A percentile compares a stretch with the other conserved stretches of the same genome.
Conservation (phyloP, 352 stramenopile species). For the Phytopythium cucurbitacearum region DNA sequence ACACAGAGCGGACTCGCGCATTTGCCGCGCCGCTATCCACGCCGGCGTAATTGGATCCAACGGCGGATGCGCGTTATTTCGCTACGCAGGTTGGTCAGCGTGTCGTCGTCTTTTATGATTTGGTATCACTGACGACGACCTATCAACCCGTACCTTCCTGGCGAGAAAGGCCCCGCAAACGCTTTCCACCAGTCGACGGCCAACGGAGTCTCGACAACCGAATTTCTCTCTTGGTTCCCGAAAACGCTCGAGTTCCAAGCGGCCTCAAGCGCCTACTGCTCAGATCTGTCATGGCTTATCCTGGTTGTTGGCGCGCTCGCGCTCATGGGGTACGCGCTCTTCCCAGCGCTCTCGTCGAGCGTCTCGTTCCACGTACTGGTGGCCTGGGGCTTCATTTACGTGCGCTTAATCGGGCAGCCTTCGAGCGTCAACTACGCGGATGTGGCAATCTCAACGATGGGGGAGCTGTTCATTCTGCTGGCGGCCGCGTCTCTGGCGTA, state of each 20-base stretch:
- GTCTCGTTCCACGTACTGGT: conserved; percentile 56
- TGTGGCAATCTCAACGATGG: conserved; percentile 45
- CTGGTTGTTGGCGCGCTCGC: conserved; percentile 31
- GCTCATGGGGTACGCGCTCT: conserved; percentile 40
- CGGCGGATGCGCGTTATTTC: conserved; percentile 64
- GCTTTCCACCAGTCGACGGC: conserved; percentile 39
- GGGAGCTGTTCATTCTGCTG: conserved; percentile 63
- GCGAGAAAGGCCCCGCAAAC: conserved; percentile 28
- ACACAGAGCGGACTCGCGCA: conserved; percentile 64
- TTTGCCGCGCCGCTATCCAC: conserved; percentile 77
- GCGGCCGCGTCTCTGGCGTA: conserved; percentile 44
- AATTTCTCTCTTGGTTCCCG: conserved; percentile 73
- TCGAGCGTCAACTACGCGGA: conserved; percentile 49
- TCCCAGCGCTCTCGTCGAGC: conserved; percentile 31
- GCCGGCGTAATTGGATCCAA: conserved; percentile 62
- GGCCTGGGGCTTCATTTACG: conserved; percentile 72
- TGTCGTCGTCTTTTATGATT: neutral
- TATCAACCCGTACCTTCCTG: neutral
- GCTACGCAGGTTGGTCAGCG: conserved; percentile 35
- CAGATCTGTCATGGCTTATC: conserved; percentile 74
- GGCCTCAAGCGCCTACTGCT: conserved; percentile 47
- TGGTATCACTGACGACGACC: conserved; percentile 1
- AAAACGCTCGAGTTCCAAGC: conserved; percentile 77
- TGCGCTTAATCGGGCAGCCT: conserved; percentile 56
- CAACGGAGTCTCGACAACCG: conserved; percentile 43